A percentile compares a stretch with the other conserved stretches of the same genome.
phyloP scores from a whole-genome alignment of 331 rosid genomes.

The Erythrophleum ivorense region DNA sequence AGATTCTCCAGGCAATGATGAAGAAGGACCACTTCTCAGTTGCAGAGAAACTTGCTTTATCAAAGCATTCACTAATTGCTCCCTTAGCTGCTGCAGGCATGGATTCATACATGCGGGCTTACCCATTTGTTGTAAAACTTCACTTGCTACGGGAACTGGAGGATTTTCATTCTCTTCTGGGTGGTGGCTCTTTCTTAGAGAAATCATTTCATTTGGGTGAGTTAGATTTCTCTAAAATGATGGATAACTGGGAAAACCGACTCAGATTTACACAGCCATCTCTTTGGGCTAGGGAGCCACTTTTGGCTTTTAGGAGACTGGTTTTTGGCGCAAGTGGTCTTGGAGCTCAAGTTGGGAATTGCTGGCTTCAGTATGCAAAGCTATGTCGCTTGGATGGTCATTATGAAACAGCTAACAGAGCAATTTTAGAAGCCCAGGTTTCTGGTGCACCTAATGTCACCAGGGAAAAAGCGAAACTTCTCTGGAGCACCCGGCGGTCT shows the following conservation, averaged over 20 bases:
- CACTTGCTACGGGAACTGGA: constrained; percentile 90
- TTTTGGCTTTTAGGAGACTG: constrained; percentile 82
- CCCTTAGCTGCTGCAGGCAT: constrained; percentile 97
- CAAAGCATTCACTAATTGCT: constrained; percentile 92
- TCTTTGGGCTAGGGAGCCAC: constrained; percentile 98
- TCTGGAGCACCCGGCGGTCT: constrained; percentile 93
- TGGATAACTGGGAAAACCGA: constrained; percentile 89
- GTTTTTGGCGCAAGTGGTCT: constrained; percentile 80
- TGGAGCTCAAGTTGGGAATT: constrained; percentile 88
- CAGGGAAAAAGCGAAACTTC: constrained; percentile 90
- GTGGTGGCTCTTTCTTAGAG: constrained; percentile 82
- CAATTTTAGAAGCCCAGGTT: constrained; percentile 92
- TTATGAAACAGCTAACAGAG: constrained; percentile 92
- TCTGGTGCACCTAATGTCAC: constrained; percentile 89
- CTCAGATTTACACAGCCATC: constrained; percentile 89
- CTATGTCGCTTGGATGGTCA: constrained; percentile 96
- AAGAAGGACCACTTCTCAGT: constrained; percentile 88
- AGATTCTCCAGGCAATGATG: constrained; percentile 97
- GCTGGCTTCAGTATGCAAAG: constrained; percentile 99
- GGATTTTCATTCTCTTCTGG: constrained; percentile 83
- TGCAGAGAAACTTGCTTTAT: constrained; percentile 80
- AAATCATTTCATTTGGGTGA: constrained; percentile 72
- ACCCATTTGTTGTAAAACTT: constrained; percentile 93
- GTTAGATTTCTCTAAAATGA: constrained; percentile 63
- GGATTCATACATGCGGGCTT: constrained; percentile 95